Evolutionary conservation across 140 eudicot species (phyloP), one percentile per base, ranked within the genome.

Genomic region (Stevia rebaudiana): DNA sequence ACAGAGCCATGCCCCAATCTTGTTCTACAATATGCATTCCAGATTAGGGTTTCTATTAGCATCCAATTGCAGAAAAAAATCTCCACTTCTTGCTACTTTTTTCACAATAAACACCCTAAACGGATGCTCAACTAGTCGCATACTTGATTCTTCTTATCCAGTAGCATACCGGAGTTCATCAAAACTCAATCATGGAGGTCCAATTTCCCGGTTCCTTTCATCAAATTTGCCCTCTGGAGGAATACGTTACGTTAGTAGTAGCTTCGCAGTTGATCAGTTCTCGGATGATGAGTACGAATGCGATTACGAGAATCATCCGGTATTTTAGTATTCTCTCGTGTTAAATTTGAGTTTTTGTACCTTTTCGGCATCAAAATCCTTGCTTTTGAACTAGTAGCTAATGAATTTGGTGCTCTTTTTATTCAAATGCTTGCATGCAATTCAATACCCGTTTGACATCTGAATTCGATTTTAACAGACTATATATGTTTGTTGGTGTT

Each of bases 201-300:
- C 70, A 21, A 46, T 71, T 42, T 43, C 65, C 51, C 49, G 49
- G n/a, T 40, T 56, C 71, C 64, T 71, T 23, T 15, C 63, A n/a
- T 52, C 73, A 25, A 41, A 48, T 60, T 35, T 46, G 12, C 39
- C 48, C 13, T 56, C 62, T 8, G 48, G 68, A 9, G 47, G 64
- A 16, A 12, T 3, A 19, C 81, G 82, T 3, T 63, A 55, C 24
- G 68, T 72, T 48, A 76, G 76, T 48, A 76, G 76, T 41, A 75
- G 86, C 36, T 77, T 82, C 52, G 80, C 94, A 4, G 84, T 59
- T 11, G 98, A 92, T 79, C 98, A 88, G 84, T 92, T 92, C 78
- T 92, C 98, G 0, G 96, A 92, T 64, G 98, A 92, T 60, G 98
- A 92, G 30, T 92, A 92, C 72, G 96, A 92, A 21, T 92, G 98